phyloP scores from a whole-genome alignment of 257 asterid genomes.

The Cynanchum wilfordii region DNA sequence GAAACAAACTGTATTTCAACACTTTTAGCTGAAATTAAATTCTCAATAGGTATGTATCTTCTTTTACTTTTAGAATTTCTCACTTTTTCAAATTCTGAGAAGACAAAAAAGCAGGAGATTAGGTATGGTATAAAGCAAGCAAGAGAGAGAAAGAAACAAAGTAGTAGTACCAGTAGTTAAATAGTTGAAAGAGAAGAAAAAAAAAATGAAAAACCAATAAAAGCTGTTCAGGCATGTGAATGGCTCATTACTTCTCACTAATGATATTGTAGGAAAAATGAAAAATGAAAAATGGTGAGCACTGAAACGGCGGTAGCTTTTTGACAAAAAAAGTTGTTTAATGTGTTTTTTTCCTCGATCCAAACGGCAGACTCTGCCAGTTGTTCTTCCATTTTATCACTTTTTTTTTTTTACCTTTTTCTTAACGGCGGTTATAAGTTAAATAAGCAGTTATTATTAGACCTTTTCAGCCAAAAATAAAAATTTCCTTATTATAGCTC shows the following conservation, averaged over 20 bases:
- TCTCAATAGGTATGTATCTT: neutral
- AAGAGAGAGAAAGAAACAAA: neutral
- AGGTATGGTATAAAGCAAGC: conserved; percentile 10
- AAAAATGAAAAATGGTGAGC: neutral
- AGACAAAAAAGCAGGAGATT: conserved; percentile 1
- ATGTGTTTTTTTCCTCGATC: neutral
- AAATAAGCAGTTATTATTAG: too few relatives aligned
- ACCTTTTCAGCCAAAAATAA: too few relatives aligned
- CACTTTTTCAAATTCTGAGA: neutral
- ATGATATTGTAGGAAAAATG: neutral
- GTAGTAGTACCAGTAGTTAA: neutral
- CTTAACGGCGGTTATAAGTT: neutral
- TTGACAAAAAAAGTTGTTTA: neutral
- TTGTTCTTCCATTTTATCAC: too few relatives aligned
- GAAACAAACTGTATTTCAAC: neutral
- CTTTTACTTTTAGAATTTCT: neutral
- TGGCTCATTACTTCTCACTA: neutral
- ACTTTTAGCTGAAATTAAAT: neutral
- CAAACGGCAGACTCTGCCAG: neutral
- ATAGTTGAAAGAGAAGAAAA: neutral
- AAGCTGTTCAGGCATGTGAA: neutral
- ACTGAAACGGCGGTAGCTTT: neutral
- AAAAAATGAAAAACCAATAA: too few relatives aligned
- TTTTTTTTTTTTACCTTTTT: neutral
- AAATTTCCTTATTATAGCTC: too few relatives aligned